phyloP scores from a whole-genome alignment of 345 rosid species.

The Brassica napus region Da-Ae NC_063449.1:4145001-4145500 shows the following conservation, averaged over 20 bases:
- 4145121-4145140: constrained; percentile 82
- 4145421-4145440: constrained; percentile 79
- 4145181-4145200: constrained; percentile 83
- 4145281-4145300: constrained; percentile 41
- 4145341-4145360: constrained; percentile 81
- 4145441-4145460: constrained; percentile 60
- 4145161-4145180: constrained; percentile 87
- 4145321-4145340: constrained; percentile 86
- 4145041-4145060: constrained; percentile 7
- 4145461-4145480: constrained; percentile 71
- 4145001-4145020: constrained; percentile 19
- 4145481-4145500: constrained; percentile 71
- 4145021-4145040: constrained; percentile 7
- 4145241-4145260: constrained; percentile 49
- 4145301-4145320: constrained; percentile 78
- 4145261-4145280: constrained; percentile 47
- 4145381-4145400: constrained; percentile 65
- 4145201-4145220: constrained; percentile 84
- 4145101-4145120: constrained; percentile 80
- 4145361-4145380: constrained; percentile 71
- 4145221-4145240: constrained; percentile 43
- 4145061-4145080: constrained; percentile 52
- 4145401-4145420: constrained; percentile 68
- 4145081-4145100: constrained; percentile 93
- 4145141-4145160: constrained; percentile 95